Conservation (phyloP, 495 filamentous ascomycete species). For the Choiromyces venosus region DNA sequence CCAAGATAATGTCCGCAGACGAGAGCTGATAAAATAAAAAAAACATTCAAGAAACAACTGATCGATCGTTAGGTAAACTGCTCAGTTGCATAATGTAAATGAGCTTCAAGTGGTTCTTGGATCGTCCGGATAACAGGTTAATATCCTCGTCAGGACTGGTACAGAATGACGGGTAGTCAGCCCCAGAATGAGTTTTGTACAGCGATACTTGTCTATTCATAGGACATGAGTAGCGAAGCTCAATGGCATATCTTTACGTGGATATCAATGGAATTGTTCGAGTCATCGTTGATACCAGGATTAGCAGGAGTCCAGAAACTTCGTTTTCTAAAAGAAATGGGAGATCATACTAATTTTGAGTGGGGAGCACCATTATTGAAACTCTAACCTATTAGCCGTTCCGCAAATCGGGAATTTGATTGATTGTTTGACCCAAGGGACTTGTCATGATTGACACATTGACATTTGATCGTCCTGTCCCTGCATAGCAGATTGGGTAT, state of each 20-base stretch:
- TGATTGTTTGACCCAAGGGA: slow-evolving; percentile 22
- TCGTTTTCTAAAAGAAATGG: slow-evolving; percentile 26
- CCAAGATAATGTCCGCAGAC: slow-evolving; percentile 1
- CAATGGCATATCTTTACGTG: slow-evolving; percentile 3
- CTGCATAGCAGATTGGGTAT: slow-evolving; percentile 26
- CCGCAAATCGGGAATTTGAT: slow-evolving; percentile 31
- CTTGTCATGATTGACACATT: slow-evolving; percentile 30
- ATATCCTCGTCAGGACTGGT: background rate
- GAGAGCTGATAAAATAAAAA: slow-evolving; percentile 3
- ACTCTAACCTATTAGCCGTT: slow-evolving; percentile 32
- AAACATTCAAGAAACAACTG: slow-evolving; percentile 1
- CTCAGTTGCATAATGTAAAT: background rate
- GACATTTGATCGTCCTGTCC: slow-evolving; percentile 27
- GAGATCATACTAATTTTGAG: slow-evolving; percentile 24
- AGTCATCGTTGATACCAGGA: background rate
- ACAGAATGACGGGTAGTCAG: background rate
- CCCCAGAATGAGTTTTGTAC: background rate
- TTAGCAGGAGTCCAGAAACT: background rate
- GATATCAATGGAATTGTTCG: slow-evolving; percentile 3
- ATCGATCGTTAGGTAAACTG: slow-evolving; percentile 4
- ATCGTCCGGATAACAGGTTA: slow-evolving; percentile 1
- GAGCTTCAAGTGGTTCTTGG: slow-evolving; percentile 3
- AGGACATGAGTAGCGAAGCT: background rate
- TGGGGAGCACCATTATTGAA: slow-evolving; percentile 12
- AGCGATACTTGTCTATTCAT: background rate